A percentile compares a stretch with the other conserved stretches of the same genome.
Evolutionary conservation across 176 grass and related monocot genomes (phyloP).

Genomic region (Oryza glumipatula): DNA sequence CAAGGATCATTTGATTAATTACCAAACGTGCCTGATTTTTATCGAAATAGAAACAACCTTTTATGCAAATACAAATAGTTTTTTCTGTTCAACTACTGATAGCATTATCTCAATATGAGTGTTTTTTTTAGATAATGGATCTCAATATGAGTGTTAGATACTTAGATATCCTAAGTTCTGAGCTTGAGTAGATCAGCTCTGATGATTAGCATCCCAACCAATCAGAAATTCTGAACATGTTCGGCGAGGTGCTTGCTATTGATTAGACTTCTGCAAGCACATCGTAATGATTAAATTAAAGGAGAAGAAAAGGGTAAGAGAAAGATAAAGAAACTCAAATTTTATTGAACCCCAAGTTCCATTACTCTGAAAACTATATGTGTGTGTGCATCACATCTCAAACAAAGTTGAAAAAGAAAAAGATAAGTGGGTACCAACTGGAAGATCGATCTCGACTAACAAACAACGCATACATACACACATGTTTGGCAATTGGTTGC

Average conservation of each 20-base stretch:
- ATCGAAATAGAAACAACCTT: no score
- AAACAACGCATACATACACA: conserved; percentile 11
- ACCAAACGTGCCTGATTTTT: no score
- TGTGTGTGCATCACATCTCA: not conserved
- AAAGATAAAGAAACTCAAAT: not conserved
- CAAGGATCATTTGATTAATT: no score
- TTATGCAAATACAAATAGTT: no score
- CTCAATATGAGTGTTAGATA: no score
- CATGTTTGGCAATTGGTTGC: conserved; percentile 16
- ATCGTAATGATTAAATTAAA: not conserved
- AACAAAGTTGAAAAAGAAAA: not conserved
- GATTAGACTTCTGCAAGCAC: not conserved
- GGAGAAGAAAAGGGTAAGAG: not conserved
- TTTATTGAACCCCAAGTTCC: not conserved
- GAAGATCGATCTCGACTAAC: not conserved
- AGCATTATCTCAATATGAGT: no score
- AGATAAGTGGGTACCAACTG: not conserved
- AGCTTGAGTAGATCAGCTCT: not conserved
- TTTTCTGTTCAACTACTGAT: no score
- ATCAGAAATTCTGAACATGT: not conserved
- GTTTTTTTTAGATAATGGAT: no score
- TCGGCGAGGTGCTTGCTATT: not conserved
- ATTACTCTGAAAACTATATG: not conserved
- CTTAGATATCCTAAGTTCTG: no score
- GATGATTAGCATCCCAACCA: not conserved